phyloP scores from a whole-genome alignment of 176 grass and related monocot genomes.

The Triticum urartu region DNA sequence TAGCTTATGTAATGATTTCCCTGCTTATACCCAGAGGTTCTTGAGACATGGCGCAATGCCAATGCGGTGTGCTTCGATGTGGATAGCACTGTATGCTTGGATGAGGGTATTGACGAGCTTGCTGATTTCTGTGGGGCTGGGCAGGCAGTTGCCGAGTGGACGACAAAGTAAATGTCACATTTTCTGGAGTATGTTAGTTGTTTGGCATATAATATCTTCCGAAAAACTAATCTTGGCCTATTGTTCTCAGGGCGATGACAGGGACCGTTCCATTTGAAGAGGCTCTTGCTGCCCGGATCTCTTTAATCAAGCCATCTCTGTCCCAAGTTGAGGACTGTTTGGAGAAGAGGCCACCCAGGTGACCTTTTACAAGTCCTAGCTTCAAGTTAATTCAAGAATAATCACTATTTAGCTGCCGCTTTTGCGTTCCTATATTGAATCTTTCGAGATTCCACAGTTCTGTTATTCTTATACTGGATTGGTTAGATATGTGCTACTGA shows the following conservation, averaged over 20 bases:
- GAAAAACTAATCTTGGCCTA: background rate
- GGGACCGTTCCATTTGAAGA: slow-evolving; percentile 89
- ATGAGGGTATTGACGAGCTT: slow-evolving; percentile 95
- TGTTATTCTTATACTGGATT: background rate
- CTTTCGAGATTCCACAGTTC: background rate
- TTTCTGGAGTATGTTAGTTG: background rate
- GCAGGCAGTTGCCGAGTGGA: slow-evolving; percentile 88
- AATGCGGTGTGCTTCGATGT: slow-evolving; percentile 90
- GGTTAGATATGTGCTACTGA: background rate
- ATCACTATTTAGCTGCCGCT: slow-evolving; percentile 32
- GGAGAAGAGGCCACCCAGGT: slow-evolving; percentile 84
- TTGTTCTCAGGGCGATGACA: slow-evolving; percentile 73
- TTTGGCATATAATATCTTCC: background rate
- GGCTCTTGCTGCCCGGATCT: slow-evolving; percentile 73
- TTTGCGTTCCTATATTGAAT: background rate
- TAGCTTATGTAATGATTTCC: background rate
- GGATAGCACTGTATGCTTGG: slow-evolving; percentile 86
- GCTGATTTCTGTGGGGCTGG: slow-evolving; percentile 86
- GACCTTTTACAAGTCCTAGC: background rate
- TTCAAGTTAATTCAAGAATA: slow-evolving; percentile 4
- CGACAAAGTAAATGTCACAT: slow-evolving; percentile 47
- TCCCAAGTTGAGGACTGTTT: slow-evolving; percentile 67
- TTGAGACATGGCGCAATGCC: slow-evolving; percentile 56
- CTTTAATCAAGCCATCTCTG: slow-evolving; percentile 80
- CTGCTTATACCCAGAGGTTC: slow-evolving; percentile 35